phyloP scores from a whole-genome alignment of 805 yeast genomes.

The Scheffersomyces stipitis region DNA sequence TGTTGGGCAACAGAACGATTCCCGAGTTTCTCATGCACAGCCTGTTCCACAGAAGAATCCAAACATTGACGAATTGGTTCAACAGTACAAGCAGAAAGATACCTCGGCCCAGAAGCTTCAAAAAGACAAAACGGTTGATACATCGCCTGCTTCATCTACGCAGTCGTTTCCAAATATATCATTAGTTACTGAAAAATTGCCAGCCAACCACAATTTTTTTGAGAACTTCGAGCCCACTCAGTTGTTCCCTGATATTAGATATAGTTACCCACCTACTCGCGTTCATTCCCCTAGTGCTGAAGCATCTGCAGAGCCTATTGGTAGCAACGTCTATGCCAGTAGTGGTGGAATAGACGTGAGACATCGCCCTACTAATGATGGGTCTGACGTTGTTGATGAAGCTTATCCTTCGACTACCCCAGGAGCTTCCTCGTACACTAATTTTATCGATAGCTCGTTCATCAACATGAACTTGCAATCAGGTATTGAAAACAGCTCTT shows the following conservation, averaged over 20 bases:
- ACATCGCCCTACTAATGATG: neutral
- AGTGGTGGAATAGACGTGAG: too few species aligned
- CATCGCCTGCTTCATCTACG: conserved; percentile 36
- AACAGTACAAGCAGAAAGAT: conserved; percentile 25
- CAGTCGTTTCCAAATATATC: conserved; percentile 53
- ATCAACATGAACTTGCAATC: conserved; percentile 44
- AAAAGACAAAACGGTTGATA: conserved; percentile 16
- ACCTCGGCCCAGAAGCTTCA: conserved; percentile 4
- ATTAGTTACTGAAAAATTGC: conserved; percentile 51
- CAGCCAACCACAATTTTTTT: conserved; percentile 45
- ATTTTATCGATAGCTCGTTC: conserved; percentile 41
- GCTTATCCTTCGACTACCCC: conserved; percentile 18
- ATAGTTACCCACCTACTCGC: conserved; percentile 36
- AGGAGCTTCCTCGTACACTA: conserved; percentile 29
- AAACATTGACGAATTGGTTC: conserved; percentile 34
- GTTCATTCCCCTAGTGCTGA: conserved; percentile 31
- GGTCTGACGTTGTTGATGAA: neutral
- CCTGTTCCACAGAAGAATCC: conserved; percentile 5
- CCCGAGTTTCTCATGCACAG: too few species aligned
- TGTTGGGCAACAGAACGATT: neutral
- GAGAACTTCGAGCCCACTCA: conserved; percentile 59
- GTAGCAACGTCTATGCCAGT: conserved; percentile 35
- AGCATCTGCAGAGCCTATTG: conserved; percentile 19
- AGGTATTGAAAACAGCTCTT: conserved; percentile 24
- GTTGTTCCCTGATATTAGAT: conserved; percentile 46